phyloP scores from a whole-genome alignment of 192 early-diverging fungal genomes.

The Coemansia sp. region DNA sequence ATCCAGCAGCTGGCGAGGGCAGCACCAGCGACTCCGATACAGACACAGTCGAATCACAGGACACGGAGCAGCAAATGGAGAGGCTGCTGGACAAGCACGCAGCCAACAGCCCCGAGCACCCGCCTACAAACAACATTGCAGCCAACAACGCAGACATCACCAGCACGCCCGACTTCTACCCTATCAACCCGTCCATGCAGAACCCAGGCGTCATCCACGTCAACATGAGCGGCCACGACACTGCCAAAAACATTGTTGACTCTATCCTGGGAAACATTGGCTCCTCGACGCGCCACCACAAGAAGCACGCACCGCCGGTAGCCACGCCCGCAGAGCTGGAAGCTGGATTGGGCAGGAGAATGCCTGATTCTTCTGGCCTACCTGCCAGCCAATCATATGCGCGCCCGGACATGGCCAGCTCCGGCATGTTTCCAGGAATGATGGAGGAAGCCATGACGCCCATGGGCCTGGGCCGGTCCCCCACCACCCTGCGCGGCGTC shows the following conservation, averaged over 20 bases:
- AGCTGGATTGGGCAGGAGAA: slow-evolving; percentile 18
- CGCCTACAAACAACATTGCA: slow-evolving; percentile 38
- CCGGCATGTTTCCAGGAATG: neutral
- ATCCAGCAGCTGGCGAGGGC: slow-evolving; percentile 16
- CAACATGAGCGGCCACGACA: slow-evolving; percentile 47
- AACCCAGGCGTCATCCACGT: slow-evolving; percentile 52
- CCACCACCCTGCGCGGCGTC: slow-evolving; percentile 42
- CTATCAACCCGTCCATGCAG: slow-evolving; percentile 39
- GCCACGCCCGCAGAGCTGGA: slow-evolving; percentile 40
- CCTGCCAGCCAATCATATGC: no score
- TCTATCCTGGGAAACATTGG: slow-evolving; percentile 42
- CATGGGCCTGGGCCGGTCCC: slow-evolving; percentile 16
- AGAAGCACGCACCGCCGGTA: neutral
- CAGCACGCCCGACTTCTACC: slow-evolving; percentile 36
- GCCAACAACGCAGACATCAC: slow-evolving; percentile 50
- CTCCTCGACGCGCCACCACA: slow-evolving; percentile 21
- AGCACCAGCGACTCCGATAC: slow-evolving; percentile 29
- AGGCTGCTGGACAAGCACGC: slow-evolving; percentile 32
- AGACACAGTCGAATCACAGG: slow-evolving; percentile 9
- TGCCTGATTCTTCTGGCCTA: neutral
- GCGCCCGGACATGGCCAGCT: no score
- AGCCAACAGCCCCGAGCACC: slow-evolving; percentile 22
- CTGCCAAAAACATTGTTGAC: slow-evolving; percentile 49
- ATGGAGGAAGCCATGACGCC: slow-evolving; percentile 1
- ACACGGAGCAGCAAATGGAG: slow-evolving; percentile 43